Evolutionary conservation across 306 rosid genomes (phyloP).

Genomic region (Castanospermum australe): DNA sequence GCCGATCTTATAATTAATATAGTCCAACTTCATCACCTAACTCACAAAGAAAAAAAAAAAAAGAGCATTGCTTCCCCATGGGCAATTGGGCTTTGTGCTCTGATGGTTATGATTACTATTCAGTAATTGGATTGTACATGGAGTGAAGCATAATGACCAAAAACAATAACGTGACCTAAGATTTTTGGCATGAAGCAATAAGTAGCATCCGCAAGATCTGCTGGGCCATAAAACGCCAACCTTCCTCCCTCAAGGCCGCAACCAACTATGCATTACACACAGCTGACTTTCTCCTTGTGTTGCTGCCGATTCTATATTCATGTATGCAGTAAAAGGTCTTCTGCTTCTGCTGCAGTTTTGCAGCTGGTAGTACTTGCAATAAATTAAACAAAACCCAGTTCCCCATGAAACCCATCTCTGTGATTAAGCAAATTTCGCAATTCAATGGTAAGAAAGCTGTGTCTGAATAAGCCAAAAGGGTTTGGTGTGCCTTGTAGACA

Average conservation of each 20-base stretch:
- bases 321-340: neutral
- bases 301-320: neutral
- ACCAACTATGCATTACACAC: neutral
- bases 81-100: too few relatives aligned
- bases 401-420: slow-evolving; percentile 1
- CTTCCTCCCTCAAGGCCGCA: too few relatives aligned
- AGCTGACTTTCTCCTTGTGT: neutral
- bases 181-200: slow-evolving; percentile 2
- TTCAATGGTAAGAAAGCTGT: slow-evolving; percentile 7
- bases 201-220: neutral
- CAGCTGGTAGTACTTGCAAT: neutral
- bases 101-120: neutral
- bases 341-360: neutral
- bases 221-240: neutral
- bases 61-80: neutral
- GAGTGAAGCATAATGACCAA: slow-evolving; percentile 7
- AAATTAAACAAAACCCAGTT: slow-evolving; percentile 22
- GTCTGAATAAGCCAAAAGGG: neutral
- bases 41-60: neutral
- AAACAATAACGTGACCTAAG: neutral
- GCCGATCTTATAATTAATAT: neutral
- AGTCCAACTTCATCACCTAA: neutral
- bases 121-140: neutral
- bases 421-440: neutral
- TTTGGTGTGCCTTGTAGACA: neutral